A percentile compares a stretch with the other conserved stretches of the same genome.
Evolutionary conservation across 495 filamentous ascomycete genomes (phyloP).

Genomic region (Symbiotaphrina buchneri): DNA sequence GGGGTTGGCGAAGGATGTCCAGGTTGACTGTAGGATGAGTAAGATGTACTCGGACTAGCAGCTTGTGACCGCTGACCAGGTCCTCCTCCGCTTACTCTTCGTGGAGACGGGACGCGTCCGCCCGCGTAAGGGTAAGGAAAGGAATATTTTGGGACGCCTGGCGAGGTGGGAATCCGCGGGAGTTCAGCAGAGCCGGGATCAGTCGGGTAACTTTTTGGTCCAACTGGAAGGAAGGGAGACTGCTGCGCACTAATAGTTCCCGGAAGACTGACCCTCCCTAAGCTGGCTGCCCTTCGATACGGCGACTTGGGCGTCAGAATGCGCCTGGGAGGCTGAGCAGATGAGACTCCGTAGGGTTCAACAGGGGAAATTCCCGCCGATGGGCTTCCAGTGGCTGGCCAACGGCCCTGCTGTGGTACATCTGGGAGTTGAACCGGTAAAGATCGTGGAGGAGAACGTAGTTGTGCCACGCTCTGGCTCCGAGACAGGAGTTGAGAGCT

Average conservation of each 20-base stretch:
- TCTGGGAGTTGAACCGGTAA: background rate
- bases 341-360: slow-evolving; percentile 11
- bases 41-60: slow-evolving; percentile 29
- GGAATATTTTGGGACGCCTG: slow-evolving; percentile 6
- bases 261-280: slow-evolving; percentile 19
- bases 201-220: slow-evolving; percentile 10
- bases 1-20: slow-evolving; percentile 23
- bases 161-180: slow-evolving; percentile 5
- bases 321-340: slow-evolving; percentile 20
- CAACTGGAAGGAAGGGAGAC: slow-evolving; percentile 16
- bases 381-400: no score
- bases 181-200: slow-evolving; percentile 6
- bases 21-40: slow-evolving; percentile 23
- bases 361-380: no score
- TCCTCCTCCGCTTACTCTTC: slow-evolving; percentile 17
- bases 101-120: slow-evolving; percentile 20
- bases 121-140: slow-evolving; percentile 13
- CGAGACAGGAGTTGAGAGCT: no score
- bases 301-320: slow-evolving; percentile 48
- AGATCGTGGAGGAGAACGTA: background rate
- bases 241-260: slow-evolving; percentile 22
- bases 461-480: background rate
- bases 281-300: slow-evolving; percentile 19
- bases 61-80: slow-evolving; percentile 22
- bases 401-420: background rate